Conservation (phyloP, 805 yeast genomes). For the Scheffersomyces lignosus region DNA sequence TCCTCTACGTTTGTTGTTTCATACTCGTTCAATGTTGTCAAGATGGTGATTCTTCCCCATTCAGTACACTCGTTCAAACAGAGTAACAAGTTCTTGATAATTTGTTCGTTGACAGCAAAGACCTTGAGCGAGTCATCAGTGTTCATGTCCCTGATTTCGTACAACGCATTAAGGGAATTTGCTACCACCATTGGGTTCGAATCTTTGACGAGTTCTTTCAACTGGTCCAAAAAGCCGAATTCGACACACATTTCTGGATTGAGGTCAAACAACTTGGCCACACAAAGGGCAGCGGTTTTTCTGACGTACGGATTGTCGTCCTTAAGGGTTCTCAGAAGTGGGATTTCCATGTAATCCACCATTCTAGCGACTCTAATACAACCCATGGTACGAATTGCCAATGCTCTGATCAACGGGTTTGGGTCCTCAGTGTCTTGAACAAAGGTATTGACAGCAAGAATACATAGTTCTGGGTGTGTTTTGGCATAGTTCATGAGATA, state of each 20-base stretch:
- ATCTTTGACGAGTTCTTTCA: slow-evolving; percentile 72
- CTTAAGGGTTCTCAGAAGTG: slow-evolving; percentile 75
- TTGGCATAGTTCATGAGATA: slow-evolving; percentile 98
- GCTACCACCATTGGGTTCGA: slow-evolving; percentile 97
- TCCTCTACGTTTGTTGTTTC: slow-evolving; percentile 56
- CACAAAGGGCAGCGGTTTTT: slow-evolving; percentile 96
- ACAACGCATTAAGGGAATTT: slow-evolving; percentile 82
- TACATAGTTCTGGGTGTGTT: slow-evolving; percentile 92
- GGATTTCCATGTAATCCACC: slow-evolving; percentile 92
- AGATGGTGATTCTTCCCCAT: slow-evolving; percentile 95
- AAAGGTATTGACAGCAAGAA: slow-evolving; percentile 95
- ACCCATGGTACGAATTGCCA: slow-evolving; percentile 98
- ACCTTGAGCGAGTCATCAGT: slow-evolving; percentile 44
- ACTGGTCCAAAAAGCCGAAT: slow-evolving; percentile 74
- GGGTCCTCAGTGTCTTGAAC: slow-evolving; percentile 95
- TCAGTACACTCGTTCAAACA: slow-evolving; percentile 97
- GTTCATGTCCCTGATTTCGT: slow-evolving; percentile 76
- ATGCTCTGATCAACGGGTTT: slow-evolving; percentile 91
- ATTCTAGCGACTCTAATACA: slow-evolving; percentile 94
- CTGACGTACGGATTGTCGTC: slow-evolving; percentile 98
- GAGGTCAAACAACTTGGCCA: slow-evolving; percentile 89
- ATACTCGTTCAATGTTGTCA: slow-evolving; percentile 78
- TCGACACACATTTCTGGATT: slow-evolving; percentile 80
- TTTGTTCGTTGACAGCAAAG: slow-evolving; percentile 38
- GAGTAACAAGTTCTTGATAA: slow-evolving; percentile 62